These are phyloP conservation scores for Osmanthus fragrans DNA, from an alignment of 257 asterid genomes.

Conservation along the genomic window DNA sequence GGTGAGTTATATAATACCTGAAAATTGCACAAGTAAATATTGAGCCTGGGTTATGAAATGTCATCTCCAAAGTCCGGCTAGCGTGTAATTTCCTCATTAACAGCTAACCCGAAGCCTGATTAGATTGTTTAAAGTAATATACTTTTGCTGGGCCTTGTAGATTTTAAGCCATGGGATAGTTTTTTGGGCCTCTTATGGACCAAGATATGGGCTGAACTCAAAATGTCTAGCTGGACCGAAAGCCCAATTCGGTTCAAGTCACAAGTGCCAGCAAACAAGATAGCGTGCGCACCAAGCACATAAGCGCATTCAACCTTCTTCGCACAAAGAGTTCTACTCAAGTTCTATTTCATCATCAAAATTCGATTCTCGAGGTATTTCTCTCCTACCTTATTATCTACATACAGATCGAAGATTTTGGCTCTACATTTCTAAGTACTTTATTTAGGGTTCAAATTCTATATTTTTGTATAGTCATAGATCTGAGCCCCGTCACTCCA, in stretches of 20 bases:
- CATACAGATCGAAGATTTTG: slow-evolving; percentile 21
- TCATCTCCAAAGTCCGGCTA: no score
- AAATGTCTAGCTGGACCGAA: neutral
- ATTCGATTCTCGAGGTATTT: slow-evolving; percentile 19
- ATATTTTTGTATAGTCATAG: slow-evolving; percentile 21
- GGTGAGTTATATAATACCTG: no score
- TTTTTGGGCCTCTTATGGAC: neutral
- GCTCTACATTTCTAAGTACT: slow-evolving; percentile 17
- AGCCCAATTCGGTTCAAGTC: neutral
- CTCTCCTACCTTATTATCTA: slow-evolving; percentile 13
- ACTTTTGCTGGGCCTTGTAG: no score
- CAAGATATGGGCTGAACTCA: neutral
- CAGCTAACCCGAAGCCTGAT: no score
- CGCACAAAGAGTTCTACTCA: slow-evolving; percentile 17
- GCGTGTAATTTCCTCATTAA: no score
- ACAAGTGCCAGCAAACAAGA: slow-evolving; percentile 25
- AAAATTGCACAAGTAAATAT: no score
- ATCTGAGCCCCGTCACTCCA: slow-evolving; percentile 22
- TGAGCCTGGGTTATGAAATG: no score
- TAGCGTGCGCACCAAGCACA: slow-evolving; percentile 47
- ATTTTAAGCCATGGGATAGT: no score
- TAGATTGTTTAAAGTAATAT: no score
- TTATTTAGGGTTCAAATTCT: neutral
- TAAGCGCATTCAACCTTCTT: slow-evolving; percentile 38
- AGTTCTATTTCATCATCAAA: slow-evolving; percentile 2